phyloP scores from a whole-genome alignment of 2,329 filamentous ascomycete genomes.

The Diaporthe vaccinii region DNA sequence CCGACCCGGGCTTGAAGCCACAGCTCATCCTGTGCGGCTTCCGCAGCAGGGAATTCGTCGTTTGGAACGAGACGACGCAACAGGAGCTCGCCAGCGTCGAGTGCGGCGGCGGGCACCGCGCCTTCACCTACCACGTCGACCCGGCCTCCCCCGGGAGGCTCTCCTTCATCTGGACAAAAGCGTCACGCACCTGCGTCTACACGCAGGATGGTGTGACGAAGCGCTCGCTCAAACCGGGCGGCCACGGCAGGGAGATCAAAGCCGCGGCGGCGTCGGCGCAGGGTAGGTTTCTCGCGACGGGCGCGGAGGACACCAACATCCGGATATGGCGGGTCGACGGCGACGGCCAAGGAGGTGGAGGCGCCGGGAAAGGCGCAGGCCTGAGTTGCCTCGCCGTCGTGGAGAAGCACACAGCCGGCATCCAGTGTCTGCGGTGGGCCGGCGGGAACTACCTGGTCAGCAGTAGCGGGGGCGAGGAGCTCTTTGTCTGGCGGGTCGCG shows the following conservation, averaged over 20 bases:
- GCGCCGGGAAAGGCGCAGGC: not conserved
- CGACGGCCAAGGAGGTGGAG: constrained; percentile 5
- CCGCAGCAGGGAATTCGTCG: constrained; percentile 81
- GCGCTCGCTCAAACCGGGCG: constrained; percentile 73
- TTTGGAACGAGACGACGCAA: constrained; percentile 82
- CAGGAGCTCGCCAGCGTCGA: constrained; percentile 79
- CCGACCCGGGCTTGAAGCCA: constrained; percentile 47
- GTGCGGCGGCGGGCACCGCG: constrained; percentile 88
- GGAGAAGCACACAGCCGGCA: constrained; percentile 84
- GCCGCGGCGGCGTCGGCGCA: constrained; percentile 56
- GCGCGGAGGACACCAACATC: constrained; percentile 79
- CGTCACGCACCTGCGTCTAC: constrained; percentile 58
- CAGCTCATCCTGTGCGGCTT: constrained; percentile 86
- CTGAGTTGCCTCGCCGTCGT: constrained; percentile 73
- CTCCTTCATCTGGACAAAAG: constrained; percentile 75
- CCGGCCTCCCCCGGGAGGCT: constrained; percentile 52
- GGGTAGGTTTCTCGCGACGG: constrained; percentile 69
- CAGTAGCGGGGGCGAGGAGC: constrained; percentile 88
- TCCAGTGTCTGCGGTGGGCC: constrained; percentile 86
- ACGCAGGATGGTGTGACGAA: constrained; percentile 54
- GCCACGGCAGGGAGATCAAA: constrained; percentile 88
- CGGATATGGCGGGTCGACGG: constrained; percentile 74
- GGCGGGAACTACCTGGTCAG: constrained; percentile 82
- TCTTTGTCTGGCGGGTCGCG: constrained; percentile 84
- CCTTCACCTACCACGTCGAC: constrained; percentile 69